Evolutionary conservation across 768 basidiomycete genomes (phyloP), one percentile per base, ranked within the genome.

Genomic region (Asterophora parasitica): DNA sequence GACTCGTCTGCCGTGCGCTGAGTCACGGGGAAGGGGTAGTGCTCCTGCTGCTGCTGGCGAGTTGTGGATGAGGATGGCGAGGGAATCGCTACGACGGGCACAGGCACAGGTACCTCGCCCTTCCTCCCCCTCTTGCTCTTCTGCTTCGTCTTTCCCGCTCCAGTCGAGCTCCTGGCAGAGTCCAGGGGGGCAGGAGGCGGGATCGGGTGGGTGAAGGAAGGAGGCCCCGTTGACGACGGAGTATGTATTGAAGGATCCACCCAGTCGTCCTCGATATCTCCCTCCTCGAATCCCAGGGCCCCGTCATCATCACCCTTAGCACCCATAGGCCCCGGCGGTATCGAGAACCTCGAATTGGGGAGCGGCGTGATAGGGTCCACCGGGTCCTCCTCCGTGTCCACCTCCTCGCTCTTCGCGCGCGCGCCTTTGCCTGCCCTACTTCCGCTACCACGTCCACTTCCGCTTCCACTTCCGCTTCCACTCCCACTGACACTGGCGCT

Each of bases 361-460:
- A 83, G 78, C 23, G 85, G 85, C 0, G 86, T 86, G 33, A 87
- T 72, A 4, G 85, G 85, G 12, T 79, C 83, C 2, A 83, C 74
- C 0, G 79, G 76, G 43, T 87, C 85, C 34, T 88, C 85, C 57
- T 88, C 85, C 19, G 83, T 85, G 42, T 85, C 83, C 1, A 69
- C 73, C 48, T 84, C 82, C 19, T 76, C 76, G 39, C 73, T 75
- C 52, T 73, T 74, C 13, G 67, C 63, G 11, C 68, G 64, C 27
- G 59, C 35, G 59, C 60, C 50, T 65, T 65, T 39, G 52, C 50
- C 50, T 1, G 61, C 64, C 23, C 23, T 23, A 31, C 30, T 9
- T 12, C 30, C 28, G 28, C 28, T 30, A 48, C 35, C 37, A 15
- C 57, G 52, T 10, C 6, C 28, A 30, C 28, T 30, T 48, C 35